Evolutionary conservation across 805 yeast species (phyloP), one percentile per base, ranked within the genome.

Genomic region (Candida montana): DNA sequence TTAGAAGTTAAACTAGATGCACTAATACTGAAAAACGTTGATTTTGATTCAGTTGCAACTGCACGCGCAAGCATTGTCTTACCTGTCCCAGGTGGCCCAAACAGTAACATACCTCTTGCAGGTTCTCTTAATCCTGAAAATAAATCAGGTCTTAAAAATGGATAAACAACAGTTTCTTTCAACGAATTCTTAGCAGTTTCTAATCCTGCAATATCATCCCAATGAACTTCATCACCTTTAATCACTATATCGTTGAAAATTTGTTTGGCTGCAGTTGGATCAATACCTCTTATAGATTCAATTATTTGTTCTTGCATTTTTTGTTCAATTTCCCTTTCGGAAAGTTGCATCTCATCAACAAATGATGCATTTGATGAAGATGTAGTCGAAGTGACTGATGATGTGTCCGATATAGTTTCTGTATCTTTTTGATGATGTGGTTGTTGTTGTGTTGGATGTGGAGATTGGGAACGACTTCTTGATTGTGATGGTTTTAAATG

Each of bases 81-180:
- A 45, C 99, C 99, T 0, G 99, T 91, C 7, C 99, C 99, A 0
- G 99, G 98, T 0, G 99, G 99, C 0, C 99, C 99, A 65, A 91
- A 91, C 34, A 91, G 65, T 21, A 91, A 69, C 96, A 91, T 90
- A 3, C 99, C 99, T 53, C 96, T 68, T 0, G 95, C 93, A 0
- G 99, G 99, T 63, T 90, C 98, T 51, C 98, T 72, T 45, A 93
- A 67, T 11, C 29, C 29, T 26, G 29, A 26, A 26, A 26, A 26
- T 26, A 26, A 26, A 26, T 26, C 29, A 26, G 29, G 29, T 8
- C 29, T 8, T 26, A 26, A 26, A 13, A 26, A 26, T 11, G 29
- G 29, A 26, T 26, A 26, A 26, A 26, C 29, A 26, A 26, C 29
- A 5, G 29, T 85, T 59, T 91, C 99, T 60, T 90, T 93, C 44